phyloP scores from a whole-genome alignment of 169 alveolate genomes.

The Blepharisma undulans region DNA sequence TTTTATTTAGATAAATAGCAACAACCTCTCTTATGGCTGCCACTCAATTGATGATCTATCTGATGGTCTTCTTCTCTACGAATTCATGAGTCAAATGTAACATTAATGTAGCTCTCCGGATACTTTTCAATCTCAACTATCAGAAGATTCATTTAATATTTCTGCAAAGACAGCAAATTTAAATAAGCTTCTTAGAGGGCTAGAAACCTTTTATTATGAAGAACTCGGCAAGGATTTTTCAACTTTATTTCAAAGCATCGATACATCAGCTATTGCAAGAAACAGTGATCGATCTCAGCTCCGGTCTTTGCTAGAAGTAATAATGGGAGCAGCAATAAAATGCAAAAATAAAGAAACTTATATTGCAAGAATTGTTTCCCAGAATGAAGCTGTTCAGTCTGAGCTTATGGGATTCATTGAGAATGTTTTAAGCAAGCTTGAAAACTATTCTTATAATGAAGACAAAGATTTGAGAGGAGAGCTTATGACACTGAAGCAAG shows the following conservation, averaged over 20 bases:
- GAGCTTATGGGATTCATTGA: slow-evolving; percentile 16
- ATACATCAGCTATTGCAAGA: not conserved
- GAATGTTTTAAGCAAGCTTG: slow-evolving; percentile 1
- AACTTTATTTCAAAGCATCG: not conserved
- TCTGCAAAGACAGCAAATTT: not conserved
- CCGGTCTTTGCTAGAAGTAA: not conserved
- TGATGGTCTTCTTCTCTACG: slow-evolving; percentile 27
- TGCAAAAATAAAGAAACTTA: not conserved
- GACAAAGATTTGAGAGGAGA: not conserved
- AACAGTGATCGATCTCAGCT: not conserved
- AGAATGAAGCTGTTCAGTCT: not conserved
- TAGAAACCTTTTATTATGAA: not conserved
- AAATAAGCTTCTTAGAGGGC: not conserved
- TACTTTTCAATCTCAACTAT: not conserved
- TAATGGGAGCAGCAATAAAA: not conserved
- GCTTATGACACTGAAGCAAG: not conserved
- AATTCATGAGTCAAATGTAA: slow-evolving; percentile 15
- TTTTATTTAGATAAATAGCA: slow-evolving; percentile 13
- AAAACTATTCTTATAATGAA: not conserved
- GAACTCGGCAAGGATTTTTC: not conserved
- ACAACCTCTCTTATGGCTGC: not conserved
- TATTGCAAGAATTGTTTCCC: not conserved
- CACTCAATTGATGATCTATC: not conserved
- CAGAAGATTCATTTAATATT: not conserved
- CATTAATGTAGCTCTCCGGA: not conserved